Evolutionary conservation across 2,329 filamentous ascomycete genomes (phyloP), one percentile per base, ranked within the genome.

Genomic region (Penicillium sumatraense): DNA sequence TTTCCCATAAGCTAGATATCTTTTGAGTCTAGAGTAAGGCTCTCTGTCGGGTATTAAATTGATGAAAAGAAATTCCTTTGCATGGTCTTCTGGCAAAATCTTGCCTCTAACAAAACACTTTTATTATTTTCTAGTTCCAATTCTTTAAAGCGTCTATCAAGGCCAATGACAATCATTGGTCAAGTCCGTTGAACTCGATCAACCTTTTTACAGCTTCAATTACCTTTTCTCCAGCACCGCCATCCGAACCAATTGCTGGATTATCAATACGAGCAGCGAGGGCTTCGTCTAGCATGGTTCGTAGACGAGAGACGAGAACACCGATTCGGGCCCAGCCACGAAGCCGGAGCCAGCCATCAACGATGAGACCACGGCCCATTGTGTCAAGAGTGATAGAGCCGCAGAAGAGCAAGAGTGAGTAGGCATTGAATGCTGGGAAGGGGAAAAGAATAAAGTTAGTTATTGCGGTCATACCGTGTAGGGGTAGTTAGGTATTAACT

Each of bases 291-390:
- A 99, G 81, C 87, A 98, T 90, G 54, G 87, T 86, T 59, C 95
- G 83, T 62, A 99, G 75, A 59, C 93, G 82, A 42, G 89, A 90
- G 2, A 96, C 89, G 63, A 99, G 74, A 11, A 98, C 93, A 26
- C 93, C 95, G 60, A 99, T 95, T 44, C 95, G 85, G 1, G 95
- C 93, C 95, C 95, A 99, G 1, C 95, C 95, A 21, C 91, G 83
- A 27, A 99, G 78, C 31, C 84, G 74, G 29, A 98, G 79, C 95
- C 93, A 98, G 49, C 91, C 92, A 75, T 98, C 95, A 3, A 99
- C 90, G 3, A 97, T 79, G 16, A 99, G 78, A 0, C 95, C 95
- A 20, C 93, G 82, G 5, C 93, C 93, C 40, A 92, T 79, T 0
- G 92, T 96, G 75, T 98, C 95, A 3, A 98, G 85, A 56, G 87